A percentile compares a stretch with the other conserved stretches of the same genome.
These are phyloP conservation scores for Eucalyptus sp. DNA, from an alignment of 345 rosid genomes.

Conservation along the genomic window DNA sequence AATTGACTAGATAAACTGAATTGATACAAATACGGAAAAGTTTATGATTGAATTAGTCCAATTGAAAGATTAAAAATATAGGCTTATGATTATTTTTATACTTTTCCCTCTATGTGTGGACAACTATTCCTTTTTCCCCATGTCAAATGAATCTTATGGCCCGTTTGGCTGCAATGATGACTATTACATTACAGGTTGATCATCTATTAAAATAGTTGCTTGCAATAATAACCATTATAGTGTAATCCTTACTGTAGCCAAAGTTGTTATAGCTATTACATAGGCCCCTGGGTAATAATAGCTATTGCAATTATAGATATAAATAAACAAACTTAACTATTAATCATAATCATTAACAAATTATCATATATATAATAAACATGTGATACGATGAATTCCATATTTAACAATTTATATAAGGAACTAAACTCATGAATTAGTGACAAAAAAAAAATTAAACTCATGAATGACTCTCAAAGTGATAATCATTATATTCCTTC, in stretches of 20 bases:
- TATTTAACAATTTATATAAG: neutral
- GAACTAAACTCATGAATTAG: neutral
- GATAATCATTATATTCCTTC: neutral
- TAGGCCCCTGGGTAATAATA: neutral
- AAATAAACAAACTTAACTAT: neutral
- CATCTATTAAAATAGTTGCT: neutral
- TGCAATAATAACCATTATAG: neutral
- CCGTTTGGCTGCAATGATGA: neutral
- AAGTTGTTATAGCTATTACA: neutral
- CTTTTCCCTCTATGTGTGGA: neutral
- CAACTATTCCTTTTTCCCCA: neutral
- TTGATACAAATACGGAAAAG: fast-evolving
- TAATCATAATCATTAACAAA: neutral
- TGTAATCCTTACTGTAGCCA: neutral
- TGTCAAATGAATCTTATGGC: neutral
- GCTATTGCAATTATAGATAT: neutral
- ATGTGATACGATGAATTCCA: neutral
- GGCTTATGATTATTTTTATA: neutral
- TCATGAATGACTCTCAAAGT: neutral
- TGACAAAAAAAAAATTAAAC: neutral
- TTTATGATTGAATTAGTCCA: too few relatives aligned
- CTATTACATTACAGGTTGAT: neutral
- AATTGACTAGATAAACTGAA: too few relatives aligned
- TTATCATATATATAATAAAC: neutral
- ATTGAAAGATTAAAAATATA: too few relatives aligned